A percentile compares a stretch with the other conserved stretches of the same genome.
Evolutionary conservation across 176 grass and related monocot species (phyloP).

Genomic region (Alopecurus myosuroides): DNA sequence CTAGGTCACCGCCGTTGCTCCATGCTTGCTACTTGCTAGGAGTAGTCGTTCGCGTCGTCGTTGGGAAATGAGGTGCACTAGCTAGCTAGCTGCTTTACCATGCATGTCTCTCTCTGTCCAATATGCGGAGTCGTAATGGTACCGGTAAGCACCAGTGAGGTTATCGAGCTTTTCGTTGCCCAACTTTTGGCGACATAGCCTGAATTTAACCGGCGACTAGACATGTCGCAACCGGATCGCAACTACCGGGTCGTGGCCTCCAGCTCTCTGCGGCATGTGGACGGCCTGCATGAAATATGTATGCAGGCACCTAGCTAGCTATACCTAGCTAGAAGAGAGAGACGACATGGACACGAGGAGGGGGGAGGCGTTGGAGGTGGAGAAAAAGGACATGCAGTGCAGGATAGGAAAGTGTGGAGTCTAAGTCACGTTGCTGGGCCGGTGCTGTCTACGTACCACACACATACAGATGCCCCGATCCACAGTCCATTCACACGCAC

Average conservation of each 20-base stretch:
- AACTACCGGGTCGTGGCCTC: not conserved
- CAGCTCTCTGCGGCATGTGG: not conserved
- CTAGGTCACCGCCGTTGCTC: not conserved
- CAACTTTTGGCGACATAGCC: not conserved
- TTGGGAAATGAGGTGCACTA: not conserved
- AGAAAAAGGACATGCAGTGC: conserved; percentile 46
- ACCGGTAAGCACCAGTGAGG: not conserved
- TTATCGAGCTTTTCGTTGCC: not conserved
- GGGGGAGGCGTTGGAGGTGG: conserved; percentile 10
- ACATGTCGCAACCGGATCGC: conserved; percentile 20
- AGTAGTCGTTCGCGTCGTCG: no score
- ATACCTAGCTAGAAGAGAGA: no score
- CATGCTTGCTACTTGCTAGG: not conserved
- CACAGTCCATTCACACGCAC: conserved; percentile 23
- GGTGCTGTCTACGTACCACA: conserved; percentile 37
- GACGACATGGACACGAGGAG: conserved; percentile 17
- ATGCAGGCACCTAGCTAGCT: conserved; percentile 21
- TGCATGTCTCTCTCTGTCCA: not conserved
- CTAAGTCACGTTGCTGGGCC: conserved; percentile 62
- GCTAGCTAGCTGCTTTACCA: not conserved
- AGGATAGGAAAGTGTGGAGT: conserved; percentile 58
- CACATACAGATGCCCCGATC: not conserved
- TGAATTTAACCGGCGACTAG: conserved; percentile 6
- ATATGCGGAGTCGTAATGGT: not conserved
- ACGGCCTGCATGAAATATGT: conserved; percentile 30